Base-by-base conservation (phyloP, 345 rosid species). In the Cardamine resedifolia region DNA sequence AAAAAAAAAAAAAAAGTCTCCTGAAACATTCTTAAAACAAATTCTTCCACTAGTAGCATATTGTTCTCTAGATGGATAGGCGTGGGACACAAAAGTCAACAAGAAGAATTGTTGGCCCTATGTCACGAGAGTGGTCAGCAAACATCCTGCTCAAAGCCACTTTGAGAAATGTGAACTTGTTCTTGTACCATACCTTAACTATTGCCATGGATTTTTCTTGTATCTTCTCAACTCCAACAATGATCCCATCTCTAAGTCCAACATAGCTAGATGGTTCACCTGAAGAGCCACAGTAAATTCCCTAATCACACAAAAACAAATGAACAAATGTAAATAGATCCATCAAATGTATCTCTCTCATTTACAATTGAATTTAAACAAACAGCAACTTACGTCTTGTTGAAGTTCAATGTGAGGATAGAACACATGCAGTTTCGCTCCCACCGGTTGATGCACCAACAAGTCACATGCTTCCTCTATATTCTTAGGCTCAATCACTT, bases 171-270 rank as follows among this genome's bases (percentile, higher is more conserved):
- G 2, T 3, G 3, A 15, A 21, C 65, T 60, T 39, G 8, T 59
- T 23, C 65, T 39, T 39, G 50, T 60, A 41, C 33, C 65, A 60
- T 39, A 60, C 1, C 65, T 39, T 39, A 15, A 60, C 49, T 19
- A 5, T 34, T 6, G 45, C 64, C 1, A 58, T 34, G 18, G 64
- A 33, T 18, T 20, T 60, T 4, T 49, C 65, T 7, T 38, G 19
- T 4, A 34, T 39, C 33, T 60, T 60, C 20, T 60, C 31, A 0
- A 23, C 20, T 39, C 31, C 31, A 57, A 57, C 15, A 0, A 57
- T 5, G 10, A 57, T 57, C n/a, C 16, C 62, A 57, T 57, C 62
- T 57, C 65, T 60, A 60, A 38, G 49, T 23, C 65, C 65, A 60
- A 38, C 49, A 39, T 60, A 60, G 33, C 49, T 0, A 1, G 30